Base-by-base conservation (phyloP, 2,329 filamentous ascomycete species). In the Lizonia empirigonia region DNA sequence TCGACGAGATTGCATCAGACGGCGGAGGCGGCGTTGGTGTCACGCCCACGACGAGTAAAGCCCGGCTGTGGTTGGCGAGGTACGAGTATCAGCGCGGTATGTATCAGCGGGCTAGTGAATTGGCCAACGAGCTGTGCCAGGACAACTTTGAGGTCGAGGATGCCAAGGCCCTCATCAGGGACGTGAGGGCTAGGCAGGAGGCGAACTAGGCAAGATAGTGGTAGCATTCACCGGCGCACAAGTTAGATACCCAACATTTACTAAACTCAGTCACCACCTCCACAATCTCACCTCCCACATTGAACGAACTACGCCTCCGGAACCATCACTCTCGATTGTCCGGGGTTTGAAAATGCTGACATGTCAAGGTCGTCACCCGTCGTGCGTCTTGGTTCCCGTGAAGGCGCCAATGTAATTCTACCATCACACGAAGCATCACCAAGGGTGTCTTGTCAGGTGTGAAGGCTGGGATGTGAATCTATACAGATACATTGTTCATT, bases 81-180 rank as follows among this genome's bases (percentile, higher is more conserved):
- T 88, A 87, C 76, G 88, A 91, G 10, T 88, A 96, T 76, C 82
- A 84, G 29, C 83, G 82, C 9, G 85, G 86, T 30, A 91, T 96
- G 71, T 90, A 90, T 63, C 79, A 81, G 24, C 83, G 88, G 16
- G 90, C 91, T 4, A 88, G 89, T 74, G 85, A 90, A 56, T 77
- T 97, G 33, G 92, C 91, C 0, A 91, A 87, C 55, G 94, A 99
- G 74, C 78, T 99, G 36, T 97, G 92, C 70, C 91, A 97, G 74
- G 94, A 99, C 73, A 94, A 94, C 0, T 87, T 95, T 20, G 94
- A 97, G 74, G 91, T 97, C 2, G 94, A 99, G 71, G 94, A 97
- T 74, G 94, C 94, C 23, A 97, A 97, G 76, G 91, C 91, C 3
- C 77, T 97, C 62, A 88, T 96, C 56, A 83, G 91, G 55, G 93